These are phyloP conservation scores for Colletotrichum sp. DNA, from an alignment of 2,329 filamentous ascomycete species.

Conservation along the genomic window DNA sequence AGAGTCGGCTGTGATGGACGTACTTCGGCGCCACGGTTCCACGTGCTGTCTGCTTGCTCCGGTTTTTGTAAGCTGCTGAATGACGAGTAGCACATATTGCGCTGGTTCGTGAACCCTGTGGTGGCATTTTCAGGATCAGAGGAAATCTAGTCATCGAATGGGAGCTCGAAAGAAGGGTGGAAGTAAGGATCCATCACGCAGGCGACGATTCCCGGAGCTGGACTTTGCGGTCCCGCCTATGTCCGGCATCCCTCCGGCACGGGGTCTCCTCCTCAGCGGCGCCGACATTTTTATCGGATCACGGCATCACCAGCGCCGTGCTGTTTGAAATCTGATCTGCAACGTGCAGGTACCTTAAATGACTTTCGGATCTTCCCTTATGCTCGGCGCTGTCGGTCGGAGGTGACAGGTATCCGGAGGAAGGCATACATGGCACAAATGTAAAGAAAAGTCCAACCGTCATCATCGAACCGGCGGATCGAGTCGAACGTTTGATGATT, in stretches of 20 bases:
- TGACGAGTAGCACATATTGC: background rate
- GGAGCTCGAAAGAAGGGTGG: background rate
- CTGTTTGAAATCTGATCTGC: background rate
- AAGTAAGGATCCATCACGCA: background rate
- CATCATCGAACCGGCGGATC: background rate
- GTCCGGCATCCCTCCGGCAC: background rate
- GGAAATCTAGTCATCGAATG: background rate
- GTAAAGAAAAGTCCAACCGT: background rate
- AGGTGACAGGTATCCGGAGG: background rate
- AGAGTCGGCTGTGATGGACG: background rate
- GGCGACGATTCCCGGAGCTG: background rate
- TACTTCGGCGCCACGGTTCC: background rate
- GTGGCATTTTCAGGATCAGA: background rate
- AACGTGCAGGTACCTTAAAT: background rate
- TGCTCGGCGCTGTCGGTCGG: background rate
- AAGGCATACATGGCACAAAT: background rate
- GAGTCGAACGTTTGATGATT: background rate
- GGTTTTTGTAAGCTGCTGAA: background rate
- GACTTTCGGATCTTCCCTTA: background rate
- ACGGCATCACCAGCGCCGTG: background rate
- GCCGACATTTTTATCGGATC: background rate
- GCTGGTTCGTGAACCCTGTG: background rate
- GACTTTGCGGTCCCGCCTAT: background rate
- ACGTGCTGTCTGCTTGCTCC: background rate
- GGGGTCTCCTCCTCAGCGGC: background rate